phyloP scores from a whole-genome alignment of 2,329 filamentous ascomycete genomes.

The Lecanicillium sp. region DNA sequence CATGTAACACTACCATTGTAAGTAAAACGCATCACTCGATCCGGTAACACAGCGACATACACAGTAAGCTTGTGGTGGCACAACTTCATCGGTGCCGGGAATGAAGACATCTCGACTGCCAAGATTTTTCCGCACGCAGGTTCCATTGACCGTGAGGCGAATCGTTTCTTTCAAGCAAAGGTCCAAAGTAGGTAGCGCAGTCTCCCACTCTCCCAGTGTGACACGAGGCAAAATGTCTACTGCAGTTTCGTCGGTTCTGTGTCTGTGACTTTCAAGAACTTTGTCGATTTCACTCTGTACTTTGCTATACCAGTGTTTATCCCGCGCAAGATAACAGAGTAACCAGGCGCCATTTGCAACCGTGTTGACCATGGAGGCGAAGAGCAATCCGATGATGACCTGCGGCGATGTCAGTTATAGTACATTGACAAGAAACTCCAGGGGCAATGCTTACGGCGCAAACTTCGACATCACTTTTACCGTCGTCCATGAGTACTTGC shows the following conservation, averaged over 20 bases:
- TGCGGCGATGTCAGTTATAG: slow-evolving; percentile 12
- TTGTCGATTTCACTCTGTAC: slow-evolving; percentile 38
- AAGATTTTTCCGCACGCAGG: slow-evolving; percentile 43
- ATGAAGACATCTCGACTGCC: slow-evolving; percentile 36
- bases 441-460: slow-evolving; percentile 28
- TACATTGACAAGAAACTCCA: too few relatives aligned
- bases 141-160: slow-evolving; percentile 38
- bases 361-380: slow-evolving; percentile 50
- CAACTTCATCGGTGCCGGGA: slow-evolving; percentile 35
- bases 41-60: too few relatives aligned
- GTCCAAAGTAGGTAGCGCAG: slow-evolving; percentile 44
- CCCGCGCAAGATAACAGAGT: slow-evolving; percentile 38
- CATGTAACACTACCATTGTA: slow-evolving; percentile 26
- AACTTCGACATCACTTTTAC: slow-evolving; percentile 34
- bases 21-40: too few relatives aligned
- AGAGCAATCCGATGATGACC: slow-evolving; percentile 46
- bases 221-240: slow-evolving; percentile 33
- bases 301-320: slow-evolving; percentile 36
- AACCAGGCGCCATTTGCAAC: slow-evolving; percentile 48
- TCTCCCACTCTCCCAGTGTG: slow-evolving; percentile 46
- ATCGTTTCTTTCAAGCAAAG: slow-evolving; percentile 46
- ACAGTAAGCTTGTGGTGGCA: slow-evolving; percentile 40
- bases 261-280: slow-evolving; percentile 34
- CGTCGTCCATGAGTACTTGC: slow-evolving; percentile 45
- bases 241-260: slow-evolving; percentile 17